Percentiles rank a stretch among this genome's conserved stretches.
Evolutionary conservation across 2,329 filamentous ascomycete species (phyloP).

Genomic region (Claviceps quebecensis): DNA sequence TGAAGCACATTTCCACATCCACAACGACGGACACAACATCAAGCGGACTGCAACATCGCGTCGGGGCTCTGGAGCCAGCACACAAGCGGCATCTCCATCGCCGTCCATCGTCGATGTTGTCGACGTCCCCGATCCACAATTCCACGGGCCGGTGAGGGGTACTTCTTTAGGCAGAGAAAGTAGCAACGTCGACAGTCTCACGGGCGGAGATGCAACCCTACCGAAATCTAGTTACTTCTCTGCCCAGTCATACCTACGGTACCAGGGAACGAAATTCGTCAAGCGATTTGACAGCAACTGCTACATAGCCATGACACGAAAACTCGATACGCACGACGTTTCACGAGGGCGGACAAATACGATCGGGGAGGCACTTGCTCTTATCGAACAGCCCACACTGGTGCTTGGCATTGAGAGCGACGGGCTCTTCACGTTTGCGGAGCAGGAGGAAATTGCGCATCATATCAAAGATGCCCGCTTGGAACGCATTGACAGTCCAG

Average conservation of each 20-base stretch:
- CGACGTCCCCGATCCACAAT: conserved; percentile 44
- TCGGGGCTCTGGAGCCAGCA: conserved; percentile 24
- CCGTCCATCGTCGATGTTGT: conserved; percentile 6
- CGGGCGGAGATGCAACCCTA: conserved; percentile 33
- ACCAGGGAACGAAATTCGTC: conserved; percentile 94
- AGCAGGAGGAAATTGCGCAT: conserved; percentile 82
- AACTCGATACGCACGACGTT: conserved; percentile 93
- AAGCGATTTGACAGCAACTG: conserved; percentile 96
- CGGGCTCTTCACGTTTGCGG: conserved; percentile 90
- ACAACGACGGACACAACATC: conserved; percentile 66
- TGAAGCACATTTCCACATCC: conserved; percentile 64
- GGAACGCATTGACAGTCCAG: conserved; percentile 80
- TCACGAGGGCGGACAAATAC: conserved; percentile 58
- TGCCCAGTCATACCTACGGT: conserved; percentile 91
- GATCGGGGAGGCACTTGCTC: conserved; percentile 59
- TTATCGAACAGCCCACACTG: conserved; percentile 79
- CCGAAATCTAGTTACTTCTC: conserved; percentile 82
- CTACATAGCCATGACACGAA: conserved; percentile 96
- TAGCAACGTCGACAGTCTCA: conserved; percentile 31
- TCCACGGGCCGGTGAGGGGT: conserved; percentile 39
- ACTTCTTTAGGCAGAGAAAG: background rate
- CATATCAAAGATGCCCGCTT: conserved; percentile 65
- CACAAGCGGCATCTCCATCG: conserved; percentile 8
- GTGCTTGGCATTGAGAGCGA: conserved; percentile 93
- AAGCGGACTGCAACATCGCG: conserved; percentile 38